These are phyloP conservation scores for Podila clonocystis DNA, from an alignment of 192 early-diverging fungal species.

Conservation along the genomic window DNA sequence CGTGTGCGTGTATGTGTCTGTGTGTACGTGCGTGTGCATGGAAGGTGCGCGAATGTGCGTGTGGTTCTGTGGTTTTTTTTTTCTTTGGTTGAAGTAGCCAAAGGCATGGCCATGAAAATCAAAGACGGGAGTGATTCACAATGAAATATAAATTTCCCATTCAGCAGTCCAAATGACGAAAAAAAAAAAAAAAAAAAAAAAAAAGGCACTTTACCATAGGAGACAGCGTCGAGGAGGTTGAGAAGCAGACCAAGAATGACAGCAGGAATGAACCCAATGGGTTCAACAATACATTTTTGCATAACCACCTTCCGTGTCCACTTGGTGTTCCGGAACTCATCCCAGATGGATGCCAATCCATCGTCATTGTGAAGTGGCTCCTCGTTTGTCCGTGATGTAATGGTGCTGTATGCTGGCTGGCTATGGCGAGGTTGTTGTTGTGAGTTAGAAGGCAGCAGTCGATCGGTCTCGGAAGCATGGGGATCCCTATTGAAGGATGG, in stretches of 20 bases:
- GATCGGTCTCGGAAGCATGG: not conserved
- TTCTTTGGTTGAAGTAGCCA: too few species aligned
- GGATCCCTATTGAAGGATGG: not conserved
- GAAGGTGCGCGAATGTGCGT: too few species aligned
- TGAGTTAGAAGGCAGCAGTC: not conserved
- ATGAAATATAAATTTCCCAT: not conserved
- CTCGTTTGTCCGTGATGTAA: conserved; percentile 2
- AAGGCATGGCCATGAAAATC: too few species aligned
- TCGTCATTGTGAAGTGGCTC: conserved; percentile 18
- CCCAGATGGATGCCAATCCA: conserved; percentile 18
- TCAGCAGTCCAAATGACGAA: conserved; percentile 1
- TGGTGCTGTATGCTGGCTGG: conserved; percentile 18
- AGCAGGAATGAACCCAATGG: conserved; percentile 82
- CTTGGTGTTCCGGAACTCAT: conserved; percentile 30
- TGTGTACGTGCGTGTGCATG: too few species aligned
- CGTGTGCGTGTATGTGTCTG: too few species aligned
- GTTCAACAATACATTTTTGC: conserved; percentile 54
- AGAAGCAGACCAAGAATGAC: conserved; percentile 90
- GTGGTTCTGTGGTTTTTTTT: too few species aligned
- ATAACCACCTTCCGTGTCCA: conserved; percentile 35
- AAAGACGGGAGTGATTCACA: not conserved
- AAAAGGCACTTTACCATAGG: conserved; percentile 66
- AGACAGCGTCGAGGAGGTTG: conserved; percentile 93
- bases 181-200: not conserved
- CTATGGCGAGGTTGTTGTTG: not conserved